Conservation (phyloP, 1,284 basidiomycete species). For the Chondrostereum purpureum region DNA sequence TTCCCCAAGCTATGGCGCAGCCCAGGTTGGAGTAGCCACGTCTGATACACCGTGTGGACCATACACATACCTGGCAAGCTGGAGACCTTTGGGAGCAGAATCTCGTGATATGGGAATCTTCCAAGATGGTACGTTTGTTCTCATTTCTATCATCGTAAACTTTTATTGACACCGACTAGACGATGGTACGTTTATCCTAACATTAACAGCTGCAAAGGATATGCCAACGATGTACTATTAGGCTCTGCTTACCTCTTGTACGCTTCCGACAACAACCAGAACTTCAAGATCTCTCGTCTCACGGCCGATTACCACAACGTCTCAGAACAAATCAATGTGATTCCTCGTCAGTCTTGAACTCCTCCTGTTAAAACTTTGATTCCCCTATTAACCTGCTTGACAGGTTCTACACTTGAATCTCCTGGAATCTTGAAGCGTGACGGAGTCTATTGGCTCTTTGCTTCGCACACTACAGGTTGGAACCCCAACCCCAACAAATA, state of each 20-base stretch:
- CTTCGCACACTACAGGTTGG: conserved; percentile 55
- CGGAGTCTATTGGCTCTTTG: conserved; percentile 53
- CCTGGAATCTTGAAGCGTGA: conserved; percentile 57
- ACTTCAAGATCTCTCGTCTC: conserved; percentile 58
- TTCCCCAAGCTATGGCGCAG: conserved; percentile 47
- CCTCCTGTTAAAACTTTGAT: neutral
- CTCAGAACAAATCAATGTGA: conserved; percentile 37
- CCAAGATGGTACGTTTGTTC: conserved; percentile 40
- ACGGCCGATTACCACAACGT: conserved; percentile 56
- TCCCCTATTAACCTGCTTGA: neutral
- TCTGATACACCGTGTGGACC: conserved; percentile 55
- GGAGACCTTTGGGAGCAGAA: conserved; percentile 51
- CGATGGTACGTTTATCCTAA: conserved; percentile 38
- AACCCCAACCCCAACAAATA: conserved; percentile 59
- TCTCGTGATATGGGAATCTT: conserved; percentile 57
- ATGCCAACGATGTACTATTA: neutral
- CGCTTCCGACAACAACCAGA: conserved; percentile 62
- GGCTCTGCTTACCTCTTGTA: conserved; percentile 51
- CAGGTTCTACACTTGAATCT: conserved; percentile 53
- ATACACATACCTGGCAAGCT: conserved; percentile 49
- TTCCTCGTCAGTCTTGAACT: conserved; percentile 31
- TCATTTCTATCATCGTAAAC: neutral
- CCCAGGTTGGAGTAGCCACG: conserved; percentile 56
- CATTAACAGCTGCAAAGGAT: neutral
- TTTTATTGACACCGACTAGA: conserved; percentile 21